These are phyloP conservation scores for Leishmania tropica DNA, from an alignment of 208 protist species.

Conservation along the genomic window DNA sequence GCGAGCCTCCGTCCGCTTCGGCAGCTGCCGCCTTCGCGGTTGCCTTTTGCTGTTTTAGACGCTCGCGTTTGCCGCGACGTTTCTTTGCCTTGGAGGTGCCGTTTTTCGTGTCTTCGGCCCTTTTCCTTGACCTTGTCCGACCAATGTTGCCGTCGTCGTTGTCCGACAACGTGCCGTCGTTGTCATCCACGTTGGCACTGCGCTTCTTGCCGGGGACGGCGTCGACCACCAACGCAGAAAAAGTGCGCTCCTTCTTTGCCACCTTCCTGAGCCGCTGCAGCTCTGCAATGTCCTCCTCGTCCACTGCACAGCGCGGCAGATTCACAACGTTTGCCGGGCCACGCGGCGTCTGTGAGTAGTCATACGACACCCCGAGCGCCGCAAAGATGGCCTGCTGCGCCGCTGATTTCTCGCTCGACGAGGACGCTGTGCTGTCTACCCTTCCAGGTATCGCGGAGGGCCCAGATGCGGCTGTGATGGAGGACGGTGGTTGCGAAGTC, in stretches of 20 bases:
- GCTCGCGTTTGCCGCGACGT: slow-evolving; percentile 31
- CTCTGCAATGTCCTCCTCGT: slow-evolving; percentile 46
- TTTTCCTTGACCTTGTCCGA: background rate
- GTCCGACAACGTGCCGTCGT: background rate
- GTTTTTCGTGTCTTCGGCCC: slow-evolving; percentile 1
- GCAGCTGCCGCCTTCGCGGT: slow-evolving; percentile 3
- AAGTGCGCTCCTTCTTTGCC: slow-evolving; percentile 51
- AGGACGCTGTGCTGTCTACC: background rate
- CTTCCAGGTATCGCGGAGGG: background rate
- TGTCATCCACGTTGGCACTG: background rate
- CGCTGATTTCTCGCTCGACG: background rate
- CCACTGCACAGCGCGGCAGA: slow-evolving; percentile 29
- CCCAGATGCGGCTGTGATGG: background rate
- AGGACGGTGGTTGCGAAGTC: too few relatives aligned
- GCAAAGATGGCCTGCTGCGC: slow-evolving; percentile 34
- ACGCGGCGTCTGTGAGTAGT: slow-evolving; percentile 39
- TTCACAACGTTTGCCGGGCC: slow-evolving; percentile 25
- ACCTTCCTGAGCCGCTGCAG: slow-evolving; percentile 38
- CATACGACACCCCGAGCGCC: slow-evolving; percentile 53
- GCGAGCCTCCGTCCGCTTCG: background rate
- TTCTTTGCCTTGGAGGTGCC: slow-evolving; percentile 21
- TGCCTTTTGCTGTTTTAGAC: slow-evolving; percentile 20
- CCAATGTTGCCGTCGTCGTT: background rate
- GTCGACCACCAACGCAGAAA: background rate
- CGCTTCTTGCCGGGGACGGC: background rate